Evolutionary conservation across 176 grass and related monocot genomes (phyloP).

Genomic region (Paspalum notatum): DNA sequence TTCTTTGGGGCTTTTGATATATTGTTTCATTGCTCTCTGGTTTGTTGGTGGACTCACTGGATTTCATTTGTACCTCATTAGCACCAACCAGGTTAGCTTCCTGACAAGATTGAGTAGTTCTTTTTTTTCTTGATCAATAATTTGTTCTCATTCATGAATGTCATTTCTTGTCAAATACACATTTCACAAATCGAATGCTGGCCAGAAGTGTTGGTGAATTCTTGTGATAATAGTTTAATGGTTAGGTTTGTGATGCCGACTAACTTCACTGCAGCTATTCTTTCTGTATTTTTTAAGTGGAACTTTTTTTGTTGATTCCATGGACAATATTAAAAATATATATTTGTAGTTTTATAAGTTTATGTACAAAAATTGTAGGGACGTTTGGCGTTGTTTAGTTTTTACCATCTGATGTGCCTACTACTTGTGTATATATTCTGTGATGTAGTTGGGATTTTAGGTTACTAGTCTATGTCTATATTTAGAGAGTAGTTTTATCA

Average conservation of each 20-base stretch:
- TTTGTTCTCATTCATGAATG: conserved; percentile 5
- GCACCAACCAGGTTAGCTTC: conserved; percentile 84
- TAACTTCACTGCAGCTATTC: background rate
- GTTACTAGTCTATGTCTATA: conserved; percentile 9
- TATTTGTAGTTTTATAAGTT: background rate
- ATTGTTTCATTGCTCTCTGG: conserved; percentile 93
- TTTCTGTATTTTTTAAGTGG: background rate
- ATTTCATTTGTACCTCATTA: conserved; percentile 94
- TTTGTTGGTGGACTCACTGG: conserved; percentile 98
- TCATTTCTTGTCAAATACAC: background rate
- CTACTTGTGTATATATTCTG: background rate
- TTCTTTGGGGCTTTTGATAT: conserved; percentile 85
- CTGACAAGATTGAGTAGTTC: background rate
- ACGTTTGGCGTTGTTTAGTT: background rate
- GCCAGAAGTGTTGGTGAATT: conserved; percentile 3
- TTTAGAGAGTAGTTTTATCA: background rate
- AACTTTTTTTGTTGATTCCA: background rate
- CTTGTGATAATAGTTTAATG: background rate
- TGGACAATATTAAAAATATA: conserved; percentile 7
- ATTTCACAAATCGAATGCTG: background rate
- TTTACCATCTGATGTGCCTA: background rate
- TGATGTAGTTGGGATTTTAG: conserved; percentile 6
- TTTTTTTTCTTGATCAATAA: background rate
- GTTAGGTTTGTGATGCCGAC: conserved; percentile 1
- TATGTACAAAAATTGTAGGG: conserved; percentile 3